These are phyloP conservation scores for Suhomyces bribrorum DNA, from an alignment of 1,139 yeast genomes.

Conservation along the genomic window DNA sequence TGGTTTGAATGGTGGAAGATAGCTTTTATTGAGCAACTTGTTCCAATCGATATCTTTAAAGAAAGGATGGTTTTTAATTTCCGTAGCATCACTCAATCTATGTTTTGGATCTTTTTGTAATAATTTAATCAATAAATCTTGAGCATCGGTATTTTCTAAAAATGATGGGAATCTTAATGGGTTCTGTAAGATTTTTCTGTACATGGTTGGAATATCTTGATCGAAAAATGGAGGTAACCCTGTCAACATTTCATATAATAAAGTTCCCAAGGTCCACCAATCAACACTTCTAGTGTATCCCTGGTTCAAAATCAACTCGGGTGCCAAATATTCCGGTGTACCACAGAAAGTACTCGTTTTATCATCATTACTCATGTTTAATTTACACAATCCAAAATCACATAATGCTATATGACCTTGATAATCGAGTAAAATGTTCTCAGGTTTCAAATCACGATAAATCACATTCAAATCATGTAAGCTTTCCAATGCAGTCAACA, in stretches of 20 bases:
- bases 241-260: constrained; percentile 92
- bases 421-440: constrained; percentile 86
- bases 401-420: constrained; percentile 97
- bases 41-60: constrained; percentile 92
- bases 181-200: constrained; percentile 85
- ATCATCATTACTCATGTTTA: constrained; percentile 86
- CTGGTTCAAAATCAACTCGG: constrained; percentile 85
- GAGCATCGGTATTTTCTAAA: constrained; percentile 81
- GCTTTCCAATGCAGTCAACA: constrained; percentile 88
- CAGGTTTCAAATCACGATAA: constrained; percentile 94
- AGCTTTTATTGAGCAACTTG: constrained; percentile 79
- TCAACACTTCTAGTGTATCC: constrained; percentile 96
- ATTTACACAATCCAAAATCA: constrained; percentile 94
- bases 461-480: constrained; percentile 88
- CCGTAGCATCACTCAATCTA: constrained; percentile 81
- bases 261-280: constrained; percentile 97
- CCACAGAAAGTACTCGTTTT: constrained; percentile 96
- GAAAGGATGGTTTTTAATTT: constrained; percentile 82
- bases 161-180: constrained; percentile 87
- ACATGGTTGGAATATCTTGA: constrained; percentile 92
- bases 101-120: constrained; percentile 82
- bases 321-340: constrained; percentile 94
- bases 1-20: constrained; percentile 95
- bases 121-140: constrained; percentile 73
- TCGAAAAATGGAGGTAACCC: constrained; percentile 90